Percentiles rank a stretch among this genome's conserved stretches.
Evolutionary conservation across 257 asterid genomes (phyloP).

Genomic region (Solanum pimpinellifolium): DNA sequence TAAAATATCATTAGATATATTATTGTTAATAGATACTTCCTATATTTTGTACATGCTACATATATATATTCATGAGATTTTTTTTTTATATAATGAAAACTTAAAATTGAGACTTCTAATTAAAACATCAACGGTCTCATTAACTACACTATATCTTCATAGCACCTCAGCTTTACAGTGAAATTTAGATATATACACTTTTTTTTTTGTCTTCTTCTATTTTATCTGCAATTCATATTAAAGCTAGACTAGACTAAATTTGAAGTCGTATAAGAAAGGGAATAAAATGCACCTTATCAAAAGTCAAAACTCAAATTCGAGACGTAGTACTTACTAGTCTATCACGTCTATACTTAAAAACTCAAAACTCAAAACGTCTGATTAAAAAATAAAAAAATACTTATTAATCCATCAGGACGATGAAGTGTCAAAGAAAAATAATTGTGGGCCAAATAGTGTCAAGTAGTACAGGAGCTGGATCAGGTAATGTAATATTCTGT

Average conservation of each 20-base stretch:
- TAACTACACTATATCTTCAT: neutral
- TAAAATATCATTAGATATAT: neutral
- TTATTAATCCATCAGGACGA: neutral
- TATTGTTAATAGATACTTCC: neutral
- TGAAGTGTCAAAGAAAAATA: neutral
- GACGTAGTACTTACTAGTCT: too few relatives aligned
- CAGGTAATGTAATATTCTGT: slow-evolving; percentile 12
- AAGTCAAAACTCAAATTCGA: too few relatives aligned
- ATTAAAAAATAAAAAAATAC: too few relatives aligned
- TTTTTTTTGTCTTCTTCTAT: too few relatives aligned
- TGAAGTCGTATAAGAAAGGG: too few relatives aligned
- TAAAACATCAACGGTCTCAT: neutral
- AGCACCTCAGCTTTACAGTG: neutral
- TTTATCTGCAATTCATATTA: too few relatives aligned
- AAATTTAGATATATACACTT: neutral
- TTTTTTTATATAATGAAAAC: too few relatives aligned
- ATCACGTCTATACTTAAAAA: too few relatives aligned
- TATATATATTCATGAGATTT: neutral
- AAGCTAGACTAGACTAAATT: too few relatives aligned
- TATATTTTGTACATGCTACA: neutral
- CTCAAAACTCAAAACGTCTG: fast-evolving
- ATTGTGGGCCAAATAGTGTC: slow-evolving; percentile 9
- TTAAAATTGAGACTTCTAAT: too few relatives aligned
- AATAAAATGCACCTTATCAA: too few relatives aligned
- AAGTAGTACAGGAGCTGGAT: slow-evolving; percentile 15